phyloP scores from a whole-genome alignment of 768 basidiomycete species.

The Suillus variegatus region DNA sequence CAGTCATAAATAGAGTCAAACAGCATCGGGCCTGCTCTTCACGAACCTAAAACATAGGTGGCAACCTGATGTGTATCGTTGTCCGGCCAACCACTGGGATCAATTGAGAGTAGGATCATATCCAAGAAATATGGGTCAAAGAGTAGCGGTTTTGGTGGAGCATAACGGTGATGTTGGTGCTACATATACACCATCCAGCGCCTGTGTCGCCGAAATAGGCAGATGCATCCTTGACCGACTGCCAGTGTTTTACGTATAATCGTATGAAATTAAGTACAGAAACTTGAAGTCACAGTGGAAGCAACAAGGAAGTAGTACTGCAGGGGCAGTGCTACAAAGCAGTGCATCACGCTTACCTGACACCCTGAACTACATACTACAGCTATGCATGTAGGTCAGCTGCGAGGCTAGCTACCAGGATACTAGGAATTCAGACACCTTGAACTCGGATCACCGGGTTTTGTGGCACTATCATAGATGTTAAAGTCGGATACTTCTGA shows the following conservation, averaged over 20 bases:
- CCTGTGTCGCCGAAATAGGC: background rate
- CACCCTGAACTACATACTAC: background rate
- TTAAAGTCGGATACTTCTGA: no score
- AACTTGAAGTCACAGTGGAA: background rate
- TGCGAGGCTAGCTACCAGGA: background rate
- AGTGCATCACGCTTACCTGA: background rate
- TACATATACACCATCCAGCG: background rate
- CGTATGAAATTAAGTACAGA: background rate
- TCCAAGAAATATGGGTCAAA: background rate
- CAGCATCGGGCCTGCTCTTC: background rate
- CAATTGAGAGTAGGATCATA: background rate
- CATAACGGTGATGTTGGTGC: background rate
- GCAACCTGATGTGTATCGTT: background rate
- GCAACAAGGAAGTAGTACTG: background rate
- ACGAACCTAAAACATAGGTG: background rate
- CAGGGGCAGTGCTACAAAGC: background rate
- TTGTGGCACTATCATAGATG: background rate
- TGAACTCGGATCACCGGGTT: background rate
- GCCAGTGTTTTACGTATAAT: background rate
- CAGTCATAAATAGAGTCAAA: background rate
- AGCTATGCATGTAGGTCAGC: background rate
- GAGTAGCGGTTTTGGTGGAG: background rate
- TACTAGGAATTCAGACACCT: no score
- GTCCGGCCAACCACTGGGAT: background rate
- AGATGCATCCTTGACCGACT: background rate